phyloP scores from a whole-genome alignment of 495 filamentous ascomycete genomes.

The Daldinia caldariorum region DNA sequence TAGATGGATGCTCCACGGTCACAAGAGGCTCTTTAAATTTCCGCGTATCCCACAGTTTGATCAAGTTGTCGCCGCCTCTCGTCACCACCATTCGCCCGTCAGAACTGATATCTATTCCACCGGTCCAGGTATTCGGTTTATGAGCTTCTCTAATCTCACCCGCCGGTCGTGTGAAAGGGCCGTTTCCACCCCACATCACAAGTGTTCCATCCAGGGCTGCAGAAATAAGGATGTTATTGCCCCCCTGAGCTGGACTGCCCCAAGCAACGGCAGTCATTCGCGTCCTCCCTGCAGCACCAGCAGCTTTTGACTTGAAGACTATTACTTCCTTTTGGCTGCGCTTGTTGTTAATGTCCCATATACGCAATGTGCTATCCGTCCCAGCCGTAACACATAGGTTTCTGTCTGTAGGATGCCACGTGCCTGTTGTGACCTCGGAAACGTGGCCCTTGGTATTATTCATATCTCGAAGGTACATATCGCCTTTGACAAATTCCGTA shows the following conservation, averaged over 20 bases:
- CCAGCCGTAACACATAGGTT: constrained; percentile 89
- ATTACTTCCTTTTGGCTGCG: constrained; percentile 90
- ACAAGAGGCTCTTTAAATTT: constrained; percentile 92
- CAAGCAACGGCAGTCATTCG: constrained; percentile 93
- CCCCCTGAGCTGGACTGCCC: constrained; percentile 80
- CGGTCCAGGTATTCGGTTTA: constrained; percentile 85
- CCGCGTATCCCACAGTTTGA: constrained; percentile 92
- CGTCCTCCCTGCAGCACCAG: constrained; percentile 87
- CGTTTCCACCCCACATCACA: constrained; percentile 91
- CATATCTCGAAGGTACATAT: constrained; percentile 97
- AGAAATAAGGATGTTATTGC: constrained; percentile 80
- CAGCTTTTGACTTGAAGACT: constrained; percentile 88
- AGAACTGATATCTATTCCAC: constrained; percentile 88
- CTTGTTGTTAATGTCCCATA: constrained; percentile 94
- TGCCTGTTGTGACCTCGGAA: constrained; percentile 84
- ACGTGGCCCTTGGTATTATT: constrained; percentile 96
- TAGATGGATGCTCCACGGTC: constrained; percentile 80
- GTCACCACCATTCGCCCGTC: constrained; percentile 92
- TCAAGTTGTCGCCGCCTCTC: constrained; percentile 84
- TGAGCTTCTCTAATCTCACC: constrained; percentile 90
- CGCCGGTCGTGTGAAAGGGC: constrained; percentile 84
- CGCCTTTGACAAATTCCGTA: constrained; percentile 91
- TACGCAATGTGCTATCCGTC: constrained; percentile 91
- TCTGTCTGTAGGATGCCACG: constrained; percentile 86
- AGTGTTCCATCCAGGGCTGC: constrained; percentile 90